Evolutionary conservation across 2,329 filamentous ascomycete species (phyloP), one percentile per base, ranked within the genome.

Genomic region (Pleochaeta shiraiana): DNA sequence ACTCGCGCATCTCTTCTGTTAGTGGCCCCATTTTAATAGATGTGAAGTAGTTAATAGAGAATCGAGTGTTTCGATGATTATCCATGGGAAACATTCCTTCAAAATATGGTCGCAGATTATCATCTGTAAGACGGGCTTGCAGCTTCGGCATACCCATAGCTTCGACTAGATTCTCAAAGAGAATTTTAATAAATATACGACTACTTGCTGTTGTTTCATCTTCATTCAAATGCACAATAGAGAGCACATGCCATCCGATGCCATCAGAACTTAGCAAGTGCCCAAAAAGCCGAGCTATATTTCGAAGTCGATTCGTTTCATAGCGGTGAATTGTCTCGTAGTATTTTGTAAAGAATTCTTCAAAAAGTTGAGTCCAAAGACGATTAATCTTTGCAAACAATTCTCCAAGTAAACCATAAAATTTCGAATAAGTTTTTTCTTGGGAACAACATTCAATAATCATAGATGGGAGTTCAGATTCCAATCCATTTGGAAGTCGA

Each of bases 1-100:
- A 84, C 71, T 95, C 89, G 74, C 93, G 85, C 90, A 96, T 95
- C 69, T 90, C 88, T 73, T 98, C 93, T 1, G 93, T 98, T 67
- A 98, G 80, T 28, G 83, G 84, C 73, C 93, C 93, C 88, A 98
- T 95, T 65, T 91, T 90, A 71, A 98, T 95, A 71, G 90, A 93
- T 11, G 93, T 98, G 74, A 98, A 97, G 79, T 96, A 98, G 76
- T 98, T 98, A 84, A 98, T 95, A 63, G 91, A 89, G 79, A 98
- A 98, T 64, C 92, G 85, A 45, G 91, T 90, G 75, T 96, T 93
- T 72, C 88, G 85, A 28, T 90, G 83, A 71, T 90, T 89, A 73
- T 97, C 91, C 66, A 79, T 86, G 0, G 93, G 93, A 79, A 98
- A 97, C 53, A 98, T 77, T 33, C 92, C 92, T 45, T 86, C 83